Base-by-base conservation (phyloP, 2,329 filamentous ascomycete species). In the Orbilia quercus region DNA sequence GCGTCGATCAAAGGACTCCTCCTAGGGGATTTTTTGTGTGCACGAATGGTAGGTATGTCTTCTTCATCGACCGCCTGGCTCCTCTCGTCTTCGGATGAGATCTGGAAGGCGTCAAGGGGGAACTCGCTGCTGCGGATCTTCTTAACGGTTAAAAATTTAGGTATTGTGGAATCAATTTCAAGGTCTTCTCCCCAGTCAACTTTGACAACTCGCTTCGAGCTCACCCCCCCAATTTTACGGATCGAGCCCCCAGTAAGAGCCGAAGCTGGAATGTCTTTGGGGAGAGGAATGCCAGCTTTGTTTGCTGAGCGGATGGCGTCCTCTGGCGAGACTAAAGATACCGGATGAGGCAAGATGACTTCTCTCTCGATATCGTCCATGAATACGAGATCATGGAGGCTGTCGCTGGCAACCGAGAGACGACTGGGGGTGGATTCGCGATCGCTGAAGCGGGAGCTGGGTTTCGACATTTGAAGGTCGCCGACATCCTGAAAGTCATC, bases 181-280 rank as follows among this genome's bases (percentile, higher is more conserved):
- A 94, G 81, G 77, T 94, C 91, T 76, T 92, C 90, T 74, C 88
- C 89, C 89, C 91, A 94, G 79, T 94, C 91, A 77, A 92, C 90
- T 75, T 91, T 88, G 70, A 91, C 87, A 42, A 89, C 87, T 78
- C 87, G 90, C 78, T 88, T 89, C 18, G 90, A 84, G 78, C 89
- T 92, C 76, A 87, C 86, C 70, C 88, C 88, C 54, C 93, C 93
- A 34, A 98, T 84, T 77, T 93, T 86, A 82, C 96, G 96, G 79
- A 98, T 98, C 7, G 92, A 94, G 58, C 95, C 95, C 59, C 94
- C 94, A 80, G 95, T 87, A 44, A 99, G 84, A 28, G 95, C 95
- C 18, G 94, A 96, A 28, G 91, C 88, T 0, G 94, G 92, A 31
- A 98, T 88, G 79, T 93, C 93, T 57, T 87, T 84, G 25, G 95